These are phyloP conservation scores for Penicillium sp. DNA, from an alignment of 2,329 filamentous ascomycete genomes.

Conservation along the genomic window DNA sequence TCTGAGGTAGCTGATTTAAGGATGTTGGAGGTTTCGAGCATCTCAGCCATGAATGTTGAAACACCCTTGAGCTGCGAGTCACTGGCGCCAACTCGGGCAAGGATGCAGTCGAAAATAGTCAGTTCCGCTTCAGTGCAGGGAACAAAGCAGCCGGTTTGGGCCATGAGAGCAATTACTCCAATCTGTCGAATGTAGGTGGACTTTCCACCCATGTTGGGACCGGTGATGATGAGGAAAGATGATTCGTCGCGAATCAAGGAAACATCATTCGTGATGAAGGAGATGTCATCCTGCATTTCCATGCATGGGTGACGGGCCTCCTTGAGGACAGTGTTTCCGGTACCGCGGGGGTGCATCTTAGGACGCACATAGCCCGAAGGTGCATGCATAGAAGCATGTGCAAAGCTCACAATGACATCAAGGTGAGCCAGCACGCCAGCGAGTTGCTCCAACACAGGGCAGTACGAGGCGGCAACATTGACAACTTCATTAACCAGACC, in stretches of 20 bases:
- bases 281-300: conserved; percentile 98
- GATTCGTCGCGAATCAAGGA: conserved; percentile 74
- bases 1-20: conserved; percentile 94
- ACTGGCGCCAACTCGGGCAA: conserved; percentile 91
- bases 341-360: conserved; percentile 83
- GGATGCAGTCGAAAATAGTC: conserved; percentile 94
- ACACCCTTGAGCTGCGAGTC: conserved; percentile 98
- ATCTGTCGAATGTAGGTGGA: conserved; percentile 98
- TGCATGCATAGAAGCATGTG: conserved; percentile 89
- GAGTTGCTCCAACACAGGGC: conserved; percentile 84
- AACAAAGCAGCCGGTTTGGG: conserved; percentile 94
- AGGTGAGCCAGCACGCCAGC: conserved; percentile 88
- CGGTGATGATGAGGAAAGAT: conserved; percentile 94
- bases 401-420: conserved; percentile 91
- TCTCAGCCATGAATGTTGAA: conserved; percentile 99
- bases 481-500: conserved; percentile 93
- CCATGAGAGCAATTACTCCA: conserved; percentile 95
- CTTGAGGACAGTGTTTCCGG: conserved; percentile 83
- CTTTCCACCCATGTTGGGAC: conserved; percentile 99
- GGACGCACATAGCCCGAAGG: conserved; percentile 89
- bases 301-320: conserved; percentile 96
- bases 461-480: conserved; percentile 89
- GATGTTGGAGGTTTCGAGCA: conserved; percentile 98
- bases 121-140: conserved; percentile 88
- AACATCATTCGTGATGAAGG: conserved; percentile 98